These are phyloP conservation scores for Fusarium sp. DNA, from an alignment of 2,329 filamentous ascomycete species.

Conservation along the genomic window DNA sequence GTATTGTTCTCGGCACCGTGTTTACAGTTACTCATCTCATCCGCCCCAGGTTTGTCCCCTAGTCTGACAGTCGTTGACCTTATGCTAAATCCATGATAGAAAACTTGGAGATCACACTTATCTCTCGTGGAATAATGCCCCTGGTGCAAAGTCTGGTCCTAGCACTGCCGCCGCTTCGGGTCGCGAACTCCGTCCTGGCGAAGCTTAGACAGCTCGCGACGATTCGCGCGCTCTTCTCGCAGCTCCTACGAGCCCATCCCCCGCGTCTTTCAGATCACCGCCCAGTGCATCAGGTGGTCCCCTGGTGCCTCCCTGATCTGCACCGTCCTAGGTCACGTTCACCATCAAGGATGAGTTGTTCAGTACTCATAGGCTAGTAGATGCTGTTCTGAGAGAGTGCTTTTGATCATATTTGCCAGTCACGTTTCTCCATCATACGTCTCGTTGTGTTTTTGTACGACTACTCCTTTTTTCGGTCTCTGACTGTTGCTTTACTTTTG, in stretches of 20 bases:
- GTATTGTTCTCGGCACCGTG: conserved; percentile 84
- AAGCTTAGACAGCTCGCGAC: conserved; percentile 50
- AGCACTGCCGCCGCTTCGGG: conserved; percentile 60
- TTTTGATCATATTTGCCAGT: conserved; percentile 20
- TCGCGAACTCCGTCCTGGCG: conserved; percentile 60
- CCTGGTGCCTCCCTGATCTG: not conserved
- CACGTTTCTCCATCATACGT: conserved; percentile 4
- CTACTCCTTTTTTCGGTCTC: conserved; percentile 19
- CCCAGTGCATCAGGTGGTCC: not conserved
- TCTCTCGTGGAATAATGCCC: conserved; percentile 85
- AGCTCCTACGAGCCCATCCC: conserved; percentile 11
- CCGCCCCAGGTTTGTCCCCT: conserved; percentile 75
- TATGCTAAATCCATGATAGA: conserved; percentile 54
- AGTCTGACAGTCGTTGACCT: not conserved
- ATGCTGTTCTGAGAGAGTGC: conserved; percentile 3
- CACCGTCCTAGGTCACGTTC: not conserved
- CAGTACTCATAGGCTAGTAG: not conserved
- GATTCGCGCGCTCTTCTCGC: conserved; percentile 36
- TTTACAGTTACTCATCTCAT: conserved; percentile 93
- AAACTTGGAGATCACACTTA: conserved; percentile 99
- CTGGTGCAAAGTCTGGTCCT: conserved; percentile 53
- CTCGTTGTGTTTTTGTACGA: conserved; percentile 33
- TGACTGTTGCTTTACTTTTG: conserved; percentile 7
- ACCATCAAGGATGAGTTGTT: not conserved
- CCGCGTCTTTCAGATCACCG: conserved; percentile 13